These are phyloP conservation scores for Wickerhamiella allomyrinae DNA, from an alignment of 805 yeast species.

Conservation along the genomic window DNA sequence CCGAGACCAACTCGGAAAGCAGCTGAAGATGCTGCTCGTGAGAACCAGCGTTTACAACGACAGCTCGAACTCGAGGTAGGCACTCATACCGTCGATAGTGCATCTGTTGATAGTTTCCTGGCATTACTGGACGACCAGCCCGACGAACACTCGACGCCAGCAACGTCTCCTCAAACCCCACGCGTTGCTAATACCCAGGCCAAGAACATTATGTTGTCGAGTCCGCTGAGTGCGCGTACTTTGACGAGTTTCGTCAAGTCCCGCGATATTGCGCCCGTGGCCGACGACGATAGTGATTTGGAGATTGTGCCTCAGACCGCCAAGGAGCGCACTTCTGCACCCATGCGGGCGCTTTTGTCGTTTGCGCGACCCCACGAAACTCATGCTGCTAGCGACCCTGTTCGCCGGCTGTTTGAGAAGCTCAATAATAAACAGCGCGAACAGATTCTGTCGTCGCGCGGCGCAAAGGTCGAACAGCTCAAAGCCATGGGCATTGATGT, in stretches of 20 bases:
- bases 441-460: constrained; percentile 8
- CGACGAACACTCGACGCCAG: not conserved
- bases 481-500: constrained; percentile 12
- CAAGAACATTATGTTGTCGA: constrained; percentile 5
- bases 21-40: constrained; percentile 7
- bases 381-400: not conserved
- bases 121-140: constrained; percentile 4
- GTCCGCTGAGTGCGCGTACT: constrained; percentile 12
- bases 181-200: not conserved
- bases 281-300: constrained; percentile 12
- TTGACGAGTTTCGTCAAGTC: constrained; percentile 9
- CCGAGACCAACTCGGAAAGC: not conserved
- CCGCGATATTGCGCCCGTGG: not conserved
- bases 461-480: constrained; percentile 3
- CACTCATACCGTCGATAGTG: constrained; percentile 6
- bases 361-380: constrained; percentile 7
- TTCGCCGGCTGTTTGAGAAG: constrained; percentile 4
- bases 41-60: constrained; percentile 11
- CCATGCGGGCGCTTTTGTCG: constrained; percentile 11
- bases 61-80: constrained; percentile 8
- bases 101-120: constrained; percentile 10
- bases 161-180: constrained; percentile 3
- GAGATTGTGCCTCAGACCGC: constrained; percentile 16
- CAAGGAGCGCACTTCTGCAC: constrained; percentile 7
- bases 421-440: constrained; percentile 8